These are phyloP conservation scores for Trichosporon inkin DNA, from an alignment of 1,284 basidiomycete genomes.

Conservation along the genomic window DNA sequence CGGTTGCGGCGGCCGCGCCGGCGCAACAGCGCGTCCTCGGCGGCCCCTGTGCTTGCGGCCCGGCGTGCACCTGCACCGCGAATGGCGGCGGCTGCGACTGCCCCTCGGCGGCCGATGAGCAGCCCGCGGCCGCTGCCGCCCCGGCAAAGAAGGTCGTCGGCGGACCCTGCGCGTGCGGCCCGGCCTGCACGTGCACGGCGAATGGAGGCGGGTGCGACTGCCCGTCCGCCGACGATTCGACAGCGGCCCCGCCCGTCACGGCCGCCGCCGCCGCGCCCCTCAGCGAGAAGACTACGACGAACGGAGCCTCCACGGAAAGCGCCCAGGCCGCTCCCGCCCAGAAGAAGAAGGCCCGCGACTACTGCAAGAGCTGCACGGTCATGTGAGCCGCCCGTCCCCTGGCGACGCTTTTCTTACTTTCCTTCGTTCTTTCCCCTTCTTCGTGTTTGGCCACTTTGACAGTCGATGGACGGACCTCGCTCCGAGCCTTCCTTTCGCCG, in stretches of 20 bases:
- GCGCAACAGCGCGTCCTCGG: not conserved
- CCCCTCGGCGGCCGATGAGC: not conserved
- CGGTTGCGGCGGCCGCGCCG: not conserved
- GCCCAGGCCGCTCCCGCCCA: too few species aligned
- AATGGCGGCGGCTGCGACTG: not conserved
- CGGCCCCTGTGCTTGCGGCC: not conserved
- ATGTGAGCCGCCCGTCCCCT: not conserved
- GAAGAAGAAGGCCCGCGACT: not conserved
- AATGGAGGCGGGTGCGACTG: constrained; percentile 3
- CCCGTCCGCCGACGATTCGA: not conserved
- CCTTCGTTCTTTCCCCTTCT: not conserved
- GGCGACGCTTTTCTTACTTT: not conserved
- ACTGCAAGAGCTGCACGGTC: constrained; percentile 5
- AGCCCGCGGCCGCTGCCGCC: not conserved
- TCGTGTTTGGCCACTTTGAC: too few species aligned
- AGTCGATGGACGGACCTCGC: too few species aligned
- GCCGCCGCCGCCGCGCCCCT: not conserved
- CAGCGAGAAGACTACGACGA: not conserved
- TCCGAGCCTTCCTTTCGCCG: too few species aligned
- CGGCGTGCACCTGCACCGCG: not conserved
- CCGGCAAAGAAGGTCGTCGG: not conserved
- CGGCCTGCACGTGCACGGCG: not conserved
- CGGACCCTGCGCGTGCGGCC: not conserved
- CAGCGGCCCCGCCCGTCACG: too few species aligned
- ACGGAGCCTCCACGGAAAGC: too few species aligned